Percentiles rank a stretch among this genome's conserved stretches.
Conservation (phyloP, 2,329 filamentous ascomycete genomes). For the Orbilia ellipsospora region DNA sequence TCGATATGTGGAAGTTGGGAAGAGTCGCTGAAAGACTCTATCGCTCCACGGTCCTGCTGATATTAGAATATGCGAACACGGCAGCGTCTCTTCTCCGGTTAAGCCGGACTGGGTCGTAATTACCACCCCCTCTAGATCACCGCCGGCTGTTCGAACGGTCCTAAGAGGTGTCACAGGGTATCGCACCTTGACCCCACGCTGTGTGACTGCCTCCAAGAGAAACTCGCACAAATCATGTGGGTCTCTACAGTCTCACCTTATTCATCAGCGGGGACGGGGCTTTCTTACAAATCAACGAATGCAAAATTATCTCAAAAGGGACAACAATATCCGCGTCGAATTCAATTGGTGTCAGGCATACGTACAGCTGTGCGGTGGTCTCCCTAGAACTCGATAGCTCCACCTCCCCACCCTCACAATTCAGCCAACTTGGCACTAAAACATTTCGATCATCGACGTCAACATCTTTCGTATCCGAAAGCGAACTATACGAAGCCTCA, state of each 20-base stretch:
- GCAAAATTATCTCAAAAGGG: background rate
- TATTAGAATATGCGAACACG: constrained; percentile 74
- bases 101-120: constrained; percentile 45
- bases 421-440: constrained; percentile 35
- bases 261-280: constrained; percentile 61
- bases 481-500: constrained; percentile 64
- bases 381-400: constrained; percentile 72
- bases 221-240: constrained; percentile 74
- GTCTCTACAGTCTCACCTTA: constrained; percentile 63
- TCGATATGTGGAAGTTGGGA: constrained; percentile 67
- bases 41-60: constrained; percentile 78
- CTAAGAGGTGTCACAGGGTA: constrained; percentile 67
- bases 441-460: constrained; percentile 61
- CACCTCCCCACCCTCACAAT: constrained; percentile 67
- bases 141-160: constrained; percentile 19
- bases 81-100: constrained; percentile 33
- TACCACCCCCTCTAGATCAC: constrained; percentile 26
- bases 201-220: constrained; percentile 70
- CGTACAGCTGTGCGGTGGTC: constrained; percentile 74
- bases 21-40: constrained; percentile 73
- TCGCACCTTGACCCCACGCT: constrained; percentile 73
- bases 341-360: background rate
- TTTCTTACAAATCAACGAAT: constrained; percentile 54
- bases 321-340: background rate
- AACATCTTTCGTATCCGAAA: constrained; percentile 64